Evolutionary conservation across 257 asterid species (phyloP).

Genomic region (Solanum pennellii): DNA sequence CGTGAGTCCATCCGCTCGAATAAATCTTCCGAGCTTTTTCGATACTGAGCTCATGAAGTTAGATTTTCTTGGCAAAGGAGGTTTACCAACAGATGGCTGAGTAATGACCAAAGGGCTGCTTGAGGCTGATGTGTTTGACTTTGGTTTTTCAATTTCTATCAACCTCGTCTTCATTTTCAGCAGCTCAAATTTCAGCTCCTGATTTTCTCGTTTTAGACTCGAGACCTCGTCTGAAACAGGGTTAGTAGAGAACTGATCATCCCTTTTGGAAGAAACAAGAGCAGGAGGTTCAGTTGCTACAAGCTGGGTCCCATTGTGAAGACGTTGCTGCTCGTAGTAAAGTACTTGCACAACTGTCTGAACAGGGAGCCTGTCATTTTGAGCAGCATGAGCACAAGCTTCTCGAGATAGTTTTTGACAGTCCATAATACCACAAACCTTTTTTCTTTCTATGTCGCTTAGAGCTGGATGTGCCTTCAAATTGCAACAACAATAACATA

Average conservation of each 20-base stretch:
- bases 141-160: constrained; percentile 36
- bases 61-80: constrained; percentile 52
- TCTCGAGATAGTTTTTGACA: constrained; percentile 88
- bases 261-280: constrained; percentile 11
- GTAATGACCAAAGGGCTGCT: constrained; percentile 24
- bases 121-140: constrained; percentile 10
- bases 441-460: constrained; percentile 74
- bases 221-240: constrained; percentile 33
- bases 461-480: constrained; percentile 75
- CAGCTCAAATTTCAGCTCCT: constrained; percentile 62
- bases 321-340: constrained; percentile 86
- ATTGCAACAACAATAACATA: background rate
- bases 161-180: constrained; percentile 36
- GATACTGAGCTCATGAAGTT: constrained; percentile 56
- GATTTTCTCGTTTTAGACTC: constrained; percentile 44
- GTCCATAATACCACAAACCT: constrained; percentile 87
- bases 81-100: constrained; percentile 31
- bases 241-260: constrained; percentile 10
- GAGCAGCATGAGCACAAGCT: constrained; percentile 93
- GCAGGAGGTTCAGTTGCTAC: constrained; percentile 25
- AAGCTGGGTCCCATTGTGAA: constrained; percentile 27
- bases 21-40: constrained; percentile 46
- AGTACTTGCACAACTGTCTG: constrained; percentile 88
- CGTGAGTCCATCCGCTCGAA: constrained; percentile 34
- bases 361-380: constrained; percentile 79